Evolutionary conservation across 345 rosid species (phyloP).

Genomic region (Acer campestre): DNA sequence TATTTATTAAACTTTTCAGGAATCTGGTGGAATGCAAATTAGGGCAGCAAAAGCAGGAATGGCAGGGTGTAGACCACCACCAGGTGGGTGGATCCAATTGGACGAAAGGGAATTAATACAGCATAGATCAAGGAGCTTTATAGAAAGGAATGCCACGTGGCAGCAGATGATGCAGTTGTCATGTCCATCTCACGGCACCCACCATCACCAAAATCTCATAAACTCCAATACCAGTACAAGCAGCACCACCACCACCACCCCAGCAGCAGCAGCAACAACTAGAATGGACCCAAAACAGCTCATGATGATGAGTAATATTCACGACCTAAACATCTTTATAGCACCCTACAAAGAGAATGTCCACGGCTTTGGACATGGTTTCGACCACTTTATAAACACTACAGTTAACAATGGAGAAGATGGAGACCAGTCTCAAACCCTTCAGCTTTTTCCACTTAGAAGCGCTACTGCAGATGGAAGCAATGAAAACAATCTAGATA

Average conservation of each 20-base stretch:
- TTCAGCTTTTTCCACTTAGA: slow-evolving; percentile 67
- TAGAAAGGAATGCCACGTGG: slow-evolving; percentile 68
- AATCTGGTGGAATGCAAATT: slow-evolving; percentile 35
- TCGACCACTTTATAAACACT: slow-evolving; percentile 24
- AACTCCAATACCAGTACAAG: slow-evolving; percentile 35
- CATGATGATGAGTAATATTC: slow-evolving; percentile 16
- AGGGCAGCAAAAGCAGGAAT: slow-evolving; percentile 37
- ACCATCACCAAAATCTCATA: slow-evolving; percentile 20
- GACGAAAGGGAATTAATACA: slow-evolving; percentile 42
- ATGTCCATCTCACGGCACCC: slow-evolving; percentile 41
- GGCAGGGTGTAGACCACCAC: slow-evolving; percentile 36
- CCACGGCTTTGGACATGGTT: slow-evolving; percentile 12
- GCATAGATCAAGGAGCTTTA: slow-evolving; percentile 31
- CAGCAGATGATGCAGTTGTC: slow-evolving; percentile 65
- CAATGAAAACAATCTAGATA: slow-evolving; percentile 30
- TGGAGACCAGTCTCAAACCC: slow-evolving; percentile 54
- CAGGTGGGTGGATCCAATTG: slow-evolving; percentile 47
- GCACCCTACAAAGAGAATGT: slow-evolving; percentile 39
- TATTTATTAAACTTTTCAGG: slow-evolving; percentile 37
- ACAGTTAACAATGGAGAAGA: slow-evolving; percentile 23
- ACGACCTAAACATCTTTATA: slow-evolving; percentile 35
- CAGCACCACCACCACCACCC: slow-evolving; percentile 13
- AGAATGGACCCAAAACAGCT: slow-evolving; percentile 35
- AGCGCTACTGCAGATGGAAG: slow-evolving; percentile 28
- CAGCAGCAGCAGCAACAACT: not conserved